Conservation (phyloP, 306 rosid genomes). For the Cicer pinnatifidum region DNA sequence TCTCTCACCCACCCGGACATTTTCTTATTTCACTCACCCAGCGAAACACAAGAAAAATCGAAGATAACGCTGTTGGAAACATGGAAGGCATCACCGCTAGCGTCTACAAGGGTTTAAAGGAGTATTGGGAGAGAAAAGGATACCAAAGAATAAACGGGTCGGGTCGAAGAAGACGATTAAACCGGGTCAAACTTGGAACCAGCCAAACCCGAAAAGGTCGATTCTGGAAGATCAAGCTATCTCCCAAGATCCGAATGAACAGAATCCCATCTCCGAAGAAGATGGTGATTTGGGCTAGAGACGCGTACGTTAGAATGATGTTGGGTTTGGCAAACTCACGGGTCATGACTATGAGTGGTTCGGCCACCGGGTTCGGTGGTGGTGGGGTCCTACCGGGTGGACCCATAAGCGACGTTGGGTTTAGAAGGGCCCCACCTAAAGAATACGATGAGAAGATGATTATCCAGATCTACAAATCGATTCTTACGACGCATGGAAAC, state of each 20-base stretch:
- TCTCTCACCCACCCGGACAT: slow-evolving; percentile 14
- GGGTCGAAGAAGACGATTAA: slow-evolving; percentile 35
- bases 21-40: background rate
- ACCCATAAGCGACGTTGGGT: background rate
- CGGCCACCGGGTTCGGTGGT: slow-evolving; percentile 48
- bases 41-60: background rate
- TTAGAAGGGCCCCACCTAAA: slow-evolving; percentile 52
- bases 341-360: slow-evolving; percentile 44
- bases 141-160: slow-evolving; percentile 57
- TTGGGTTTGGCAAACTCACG: slow-evolving; percentile 68
- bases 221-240: slow-evolving; percentile 61
- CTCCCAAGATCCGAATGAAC: slow-evolving; percentile 63
- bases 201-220: slow-evolving; percentile 45
- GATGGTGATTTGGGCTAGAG: slow-evolving; percentile 69
- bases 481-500: slow-evolving; percentile 59
- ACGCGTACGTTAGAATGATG: slow-evolving; percentile 80
- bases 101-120: slow-evolving; percentile 54
- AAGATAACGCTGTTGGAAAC: background rate
- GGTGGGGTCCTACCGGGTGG: slow-evolving; percentile 26
- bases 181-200: slow-evolving; percentile 50
- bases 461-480: slow-evolving; percentile 71
- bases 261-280: slow-evolving; percentile 68
- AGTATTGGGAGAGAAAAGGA: slow-evolving; percentile 60
- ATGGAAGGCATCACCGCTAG: slow-evolving; percentile 68
- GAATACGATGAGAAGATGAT: slow-evolving; percentile 87